Evolutionary conservation across 495 filamentous ascomycete genomes (phyloP), one percentile per base, ranked within the genome.

Genomic region (Penicillium paxilli): DNA sequence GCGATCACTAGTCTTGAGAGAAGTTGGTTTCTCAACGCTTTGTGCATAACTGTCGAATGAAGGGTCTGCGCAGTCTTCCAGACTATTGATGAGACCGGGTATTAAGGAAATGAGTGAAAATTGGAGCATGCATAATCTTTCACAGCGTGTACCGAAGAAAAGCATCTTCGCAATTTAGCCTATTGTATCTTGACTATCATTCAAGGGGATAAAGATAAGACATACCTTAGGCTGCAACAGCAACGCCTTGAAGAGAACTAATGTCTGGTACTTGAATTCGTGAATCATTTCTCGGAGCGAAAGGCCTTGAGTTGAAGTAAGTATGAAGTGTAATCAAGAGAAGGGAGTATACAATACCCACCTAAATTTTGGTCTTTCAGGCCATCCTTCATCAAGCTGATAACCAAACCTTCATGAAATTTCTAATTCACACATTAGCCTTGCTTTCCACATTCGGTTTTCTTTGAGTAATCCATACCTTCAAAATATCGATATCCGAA

Each of bases 71-170:
- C 87, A 95, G 71, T 98, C 94, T 73, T 92, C 83, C 11, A 98
- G 80, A 55, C 84, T 86, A 51, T 90, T 82, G 55, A 98, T 82
- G 23, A 98, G 80, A 22, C 91, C 91, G 23, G 94, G 94, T 68
- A 98, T 92, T 57, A 98, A 74, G 26, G 94, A 97, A 46, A 98
- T 84, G 5, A 98, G 80, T 3, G 93, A 92, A 69, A 98, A 98
- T 65, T 98, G 94, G 68, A 96, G 91, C 90, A 98, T 93, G 82
- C 94, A 98, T 46, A 98, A 72, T 28, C 89, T 82, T 67, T 98
- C 94, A 67, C 94, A 98, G 51, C 92, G 84, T 10, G 92, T 89
- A 37, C 94, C 95, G 62, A 98, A 98, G 76, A 98, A 98, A 30
- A 98, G 85, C 92, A 98, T 98, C 93, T 97, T 62, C 2, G 24